Evolutionary conservation across 306 rosid genomes (phyloP).

Genomic region (Inga laurina): DNA sequence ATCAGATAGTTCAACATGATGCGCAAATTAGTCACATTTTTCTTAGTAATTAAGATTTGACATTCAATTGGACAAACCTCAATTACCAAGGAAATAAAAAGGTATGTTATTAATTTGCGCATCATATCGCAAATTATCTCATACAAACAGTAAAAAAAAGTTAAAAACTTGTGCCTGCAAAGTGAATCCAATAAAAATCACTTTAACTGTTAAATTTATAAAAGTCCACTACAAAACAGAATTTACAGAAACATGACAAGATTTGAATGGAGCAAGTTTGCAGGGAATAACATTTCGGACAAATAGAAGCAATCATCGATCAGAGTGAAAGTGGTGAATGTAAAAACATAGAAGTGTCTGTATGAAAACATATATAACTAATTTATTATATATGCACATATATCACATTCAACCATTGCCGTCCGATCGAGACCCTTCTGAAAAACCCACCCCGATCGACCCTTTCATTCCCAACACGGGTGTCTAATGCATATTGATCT

Average conservation of each 20-base stretch:
- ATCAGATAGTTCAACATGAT: too few relatives aligned
- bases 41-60: too few relatives aligned
- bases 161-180: not conserved
- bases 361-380: conserved; percentile 22
- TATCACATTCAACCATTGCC: conserved; percentile 36
- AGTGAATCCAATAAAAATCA: not conserved
- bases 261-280: not conserved
- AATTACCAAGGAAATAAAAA: not conserved
- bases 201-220: not conserved
- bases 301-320: conserved; percentile 15
- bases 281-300: not conserved
- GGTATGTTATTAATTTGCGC: not conserved
- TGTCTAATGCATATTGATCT: not conserved
- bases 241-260: conserved; percentile 7
- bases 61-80: not conserved
- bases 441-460: not conserved
- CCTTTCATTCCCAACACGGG: conserved; percentile 37
- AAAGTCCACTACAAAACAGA: not conserved
- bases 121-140: not conserved
- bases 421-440: conserved; percentile 8
- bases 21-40: too few relatives aligned
- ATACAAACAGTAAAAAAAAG: not conserved
- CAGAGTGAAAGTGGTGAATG: conserved; percentile 19
- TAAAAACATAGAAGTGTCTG: not conserved
- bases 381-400: conserved; percentile 34